Base-by-base conservation (phyloP, 352 stramenopile species). In the Pythium periplocum region DNA sequence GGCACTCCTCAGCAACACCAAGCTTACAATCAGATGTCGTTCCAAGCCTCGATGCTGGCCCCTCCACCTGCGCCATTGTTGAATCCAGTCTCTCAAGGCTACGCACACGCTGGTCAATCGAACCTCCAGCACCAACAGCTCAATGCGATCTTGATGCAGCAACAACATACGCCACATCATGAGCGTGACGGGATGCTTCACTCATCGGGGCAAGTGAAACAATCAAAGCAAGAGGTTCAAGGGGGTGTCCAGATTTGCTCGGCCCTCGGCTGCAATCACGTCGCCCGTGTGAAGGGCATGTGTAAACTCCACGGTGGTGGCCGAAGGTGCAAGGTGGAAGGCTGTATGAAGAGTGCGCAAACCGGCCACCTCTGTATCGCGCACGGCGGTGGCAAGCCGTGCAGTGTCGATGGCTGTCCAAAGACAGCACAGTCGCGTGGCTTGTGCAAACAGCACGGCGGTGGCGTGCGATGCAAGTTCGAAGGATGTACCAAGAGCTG, bases 401-500 rank as follows among this genome's bases (percentile, higher is more conserved):
- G 84, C 68, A 87, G 85, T 44, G 78, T 93, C 2, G 82, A 95
- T 38, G 82, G 82, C 30, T 95, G 84, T 48, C 78, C 80, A 0
- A 95, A 95, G 73, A 90, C 82, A 5, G 84, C 84, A 26, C 84
- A 95, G 64, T 92, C 84, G 30, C 72, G 84, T 56, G 84, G 84
- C 0, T 57, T 92, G 33, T 95, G 84, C 66, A 92, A 93, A 68
- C 78, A 90, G 51, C 84, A 95, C 51, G 84, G 84, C 30, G 84
- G 84, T 34, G 84, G 84, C 35, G 84, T 92, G 52, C 79, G 82
- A 37, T 95, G 84, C 72, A 91, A 90, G 55, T 90, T 90, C 45
- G 76, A 91, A 62, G 82, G 82, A 4, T 95, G 84, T 61, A 90
- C 82, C 31, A 95, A 95, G 71, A 93, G 82, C 42, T 91, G 80